Evolutionary conservation across 2,329 filamentous ascomycete species (phyloP).

Genomic region (Apiospora pterosperma): DNA sequence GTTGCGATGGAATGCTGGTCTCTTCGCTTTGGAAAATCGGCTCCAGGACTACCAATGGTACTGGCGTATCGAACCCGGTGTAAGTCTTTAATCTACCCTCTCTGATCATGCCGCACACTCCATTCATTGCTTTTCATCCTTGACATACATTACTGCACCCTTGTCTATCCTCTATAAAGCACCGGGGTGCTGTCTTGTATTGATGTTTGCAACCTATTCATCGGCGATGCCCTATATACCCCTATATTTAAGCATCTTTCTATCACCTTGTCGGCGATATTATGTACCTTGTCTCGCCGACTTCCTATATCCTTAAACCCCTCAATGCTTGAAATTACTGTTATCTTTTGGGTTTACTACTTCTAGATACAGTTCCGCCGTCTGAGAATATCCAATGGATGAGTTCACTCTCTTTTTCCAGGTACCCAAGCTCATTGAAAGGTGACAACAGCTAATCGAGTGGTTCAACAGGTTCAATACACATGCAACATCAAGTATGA

Average conservation of each 20-base stretch:
- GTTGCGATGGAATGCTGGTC: slow-evolving; percentile 78
- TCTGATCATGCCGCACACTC: not conserved
- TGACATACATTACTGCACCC: not conserved
- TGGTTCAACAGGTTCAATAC: slow-evolving; percentile 43
- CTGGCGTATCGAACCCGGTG: slow-evolving; percentile 59
- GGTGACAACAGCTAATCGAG: not conserved
- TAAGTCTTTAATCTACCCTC: slow-evolving; percentile 32
- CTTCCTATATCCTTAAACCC: too few species aligned
- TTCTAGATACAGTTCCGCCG: not conserved
- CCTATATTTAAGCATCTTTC: not conserved
- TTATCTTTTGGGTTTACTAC: not conserved
- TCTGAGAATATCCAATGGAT: not conserved
- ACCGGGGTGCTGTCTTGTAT: not conserved
- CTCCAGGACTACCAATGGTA: slow-evolving; percentile 60
- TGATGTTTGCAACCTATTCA: too few species aligned
- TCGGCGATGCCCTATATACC: not conserved
- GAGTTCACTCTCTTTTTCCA: not conserved
- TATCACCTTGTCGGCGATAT: not conserved
- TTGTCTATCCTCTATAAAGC: not conserved
- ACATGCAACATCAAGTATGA: slow-evolving; percentile 71
- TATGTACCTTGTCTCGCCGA: too few species aligned
- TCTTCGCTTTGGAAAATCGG: slow-evolving; percentile 76
- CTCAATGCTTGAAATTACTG: not conserved
- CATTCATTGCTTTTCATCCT: not conserved
- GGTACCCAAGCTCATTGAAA: too few species aligned